These are phyloP conservation scores for Oryza officinalis DNA, from an alignment of 176 grass and related monocot genomes.

Conservation along the genomic window DNA sequence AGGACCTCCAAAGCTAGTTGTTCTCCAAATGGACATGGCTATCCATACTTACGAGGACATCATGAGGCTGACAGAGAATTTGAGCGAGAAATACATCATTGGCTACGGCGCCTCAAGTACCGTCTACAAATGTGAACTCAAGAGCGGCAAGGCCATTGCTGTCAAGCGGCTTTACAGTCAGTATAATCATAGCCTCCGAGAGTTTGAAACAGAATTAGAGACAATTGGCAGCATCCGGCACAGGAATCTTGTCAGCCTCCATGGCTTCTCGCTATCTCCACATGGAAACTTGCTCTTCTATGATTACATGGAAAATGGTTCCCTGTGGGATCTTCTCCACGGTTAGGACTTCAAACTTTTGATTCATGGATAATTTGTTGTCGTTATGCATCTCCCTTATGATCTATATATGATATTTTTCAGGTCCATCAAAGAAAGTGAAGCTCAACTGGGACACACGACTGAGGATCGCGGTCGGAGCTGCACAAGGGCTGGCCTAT, in stretches of 20 bases:
- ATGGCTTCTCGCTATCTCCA: conserved; percentile 88
- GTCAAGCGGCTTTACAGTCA: conserved; percentile 95
- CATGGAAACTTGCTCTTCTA: conserved; percentile 99
- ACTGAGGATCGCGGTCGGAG: conserved; percentile 77
- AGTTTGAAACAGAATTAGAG: conserved; percentile 96
- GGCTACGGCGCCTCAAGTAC: conserved; percentile 97
- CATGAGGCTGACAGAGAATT: conserved; percentile 92
- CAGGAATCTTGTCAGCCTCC: conserved; percentile 88
- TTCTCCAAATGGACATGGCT: conserved; percentile 98
- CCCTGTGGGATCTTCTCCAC: conserved; percentile 98
- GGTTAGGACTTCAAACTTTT: conserved; percentile 38
- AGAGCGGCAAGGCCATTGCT: conserved; percentile 83
- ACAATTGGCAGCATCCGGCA: conserved; percentile 89
- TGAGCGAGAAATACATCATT: conserved; percentile 96
- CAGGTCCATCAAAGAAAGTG: conserved; percentile 97
- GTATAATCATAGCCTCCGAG: conserved; percentile 65
- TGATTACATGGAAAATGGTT: conserved; percentile 99
- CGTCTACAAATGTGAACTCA: conserved; percentile 87
- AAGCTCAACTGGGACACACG: conserved; percentile 95
- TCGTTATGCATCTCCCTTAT: not conserved
- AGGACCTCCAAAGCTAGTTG: conserved; percentile 93
- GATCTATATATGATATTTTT: not conserved
- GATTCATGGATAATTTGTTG: not conserved
- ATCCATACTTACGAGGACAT: conserved; percentile 94
- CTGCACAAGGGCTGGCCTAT: conserved; percentile 89